Evolutionary conservation across 495 filamentous ascomycete species (phyloP).

Genomic region (Penicillium crystallinum): DNA sequence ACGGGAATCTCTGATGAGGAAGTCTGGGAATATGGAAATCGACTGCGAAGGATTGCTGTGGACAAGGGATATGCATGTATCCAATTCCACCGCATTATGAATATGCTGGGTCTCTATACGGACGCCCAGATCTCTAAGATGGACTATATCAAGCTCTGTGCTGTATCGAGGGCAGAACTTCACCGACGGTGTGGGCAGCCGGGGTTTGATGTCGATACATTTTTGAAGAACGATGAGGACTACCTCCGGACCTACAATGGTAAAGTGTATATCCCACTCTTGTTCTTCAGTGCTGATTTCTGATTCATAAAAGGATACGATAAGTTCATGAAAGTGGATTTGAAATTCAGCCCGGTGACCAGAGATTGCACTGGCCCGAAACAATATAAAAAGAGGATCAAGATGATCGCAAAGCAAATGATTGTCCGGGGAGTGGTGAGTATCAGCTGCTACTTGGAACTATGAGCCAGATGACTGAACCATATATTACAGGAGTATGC

Average conservation of each 20-base stretch:
- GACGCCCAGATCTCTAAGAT: background rate
- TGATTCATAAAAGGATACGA: conserved; percentile 1
- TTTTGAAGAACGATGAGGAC: conserved; percentile 3
- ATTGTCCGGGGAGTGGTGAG: conserved; percentile 3
- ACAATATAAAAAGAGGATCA: conserved; percentile 7
- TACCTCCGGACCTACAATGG: conserved; percentile 8
- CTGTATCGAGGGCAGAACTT: background rate
- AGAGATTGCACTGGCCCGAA: background rate
- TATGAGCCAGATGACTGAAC: background rate
- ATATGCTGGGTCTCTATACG: background rate
- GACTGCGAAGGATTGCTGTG: conserved; percentile 35
- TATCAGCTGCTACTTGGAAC: background rate
- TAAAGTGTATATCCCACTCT: background rate
- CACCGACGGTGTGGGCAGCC: background rate
- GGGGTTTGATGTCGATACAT: conserved; percentile 2
- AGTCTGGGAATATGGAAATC: conserved; percentile 48
- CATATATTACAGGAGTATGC: background rate
- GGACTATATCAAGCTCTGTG: conserved; percentile 2
- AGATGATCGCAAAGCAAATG: conserved; percentile 2
- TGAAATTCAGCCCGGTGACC: conserved; percentile 6
- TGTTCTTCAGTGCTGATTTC: background rate
- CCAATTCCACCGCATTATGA: conserved; percentile 7
- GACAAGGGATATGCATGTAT: conserved; percentile 27
- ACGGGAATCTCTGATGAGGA: conserved; percentile 45
- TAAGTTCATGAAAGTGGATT: conserved; percentile 7